Evolutionary conservation across 1,284 basidiomycete species (phyloP).

Genomic region (Grifola frondosa): DNA sequence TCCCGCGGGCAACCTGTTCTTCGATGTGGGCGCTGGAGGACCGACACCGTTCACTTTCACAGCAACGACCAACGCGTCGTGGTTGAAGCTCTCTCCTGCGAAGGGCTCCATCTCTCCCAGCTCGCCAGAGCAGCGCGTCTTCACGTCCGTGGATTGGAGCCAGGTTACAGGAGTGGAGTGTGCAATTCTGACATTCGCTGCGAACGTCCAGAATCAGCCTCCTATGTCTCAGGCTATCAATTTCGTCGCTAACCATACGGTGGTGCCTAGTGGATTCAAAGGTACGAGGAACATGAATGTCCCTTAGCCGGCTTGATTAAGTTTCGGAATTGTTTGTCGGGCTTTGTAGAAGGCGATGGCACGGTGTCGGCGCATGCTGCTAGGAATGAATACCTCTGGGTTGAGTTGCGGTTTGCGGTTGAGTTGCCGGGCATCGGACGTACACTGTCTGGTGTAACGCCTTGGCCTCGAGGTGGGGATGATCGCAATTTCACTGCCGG

Average conservation of each 20-base stretch:
- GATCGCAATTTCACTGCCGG: slow-evolving; percentile 59
- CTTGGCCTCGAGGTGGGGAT: slow-evolving; percentile 54
- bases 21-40: slow-evolving; percentile 64
- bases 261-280: slow-evolving; percentile 44
- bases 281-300: slow-evolving; percentile 41
- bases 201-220: slow-evolving; percentile 41
- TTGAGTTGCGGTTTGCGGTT: slow-evolving; percentile 53
- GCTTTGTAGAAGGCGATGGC: slow-evolving; percentile 64
- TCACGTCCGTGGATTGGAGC: slow-evolving; percentile 61
- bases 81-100: slow-evolving; percentile 49
- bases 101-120: slow-evolving; percentile 50
- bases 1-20: slow-evolving; percentile 49
- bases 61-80: slow-evolving; percentile 48
- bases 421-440: slow-evolving; percentile 58
- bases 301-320: no score
- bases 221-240: slow-evolving; percentile 37
- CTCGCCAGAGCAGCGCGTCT: slow-evolving; percentile 55
- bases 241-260: slow-evolving; percentile 42
- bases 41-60: slow-evolving; percentile 58
- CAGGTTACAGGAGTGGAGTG: slow-evolving; percentile 43
- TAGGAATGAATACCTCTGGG: slow-evolving; percentile 52
- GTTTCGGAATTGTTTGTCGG: no score
- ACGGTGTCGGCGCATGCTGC: slow-evolving; percentile 65
- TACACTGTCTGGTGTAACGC: slow-evolving; percentile 60
- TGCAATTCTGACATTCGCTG: slow-evolving; percentile 49